A percentile compares a stretch with the other conserved stretches of the same genome.
Conservation (phyloP, 176 grass and related monocot species). For the Alloteropsis semialata region DNA sequence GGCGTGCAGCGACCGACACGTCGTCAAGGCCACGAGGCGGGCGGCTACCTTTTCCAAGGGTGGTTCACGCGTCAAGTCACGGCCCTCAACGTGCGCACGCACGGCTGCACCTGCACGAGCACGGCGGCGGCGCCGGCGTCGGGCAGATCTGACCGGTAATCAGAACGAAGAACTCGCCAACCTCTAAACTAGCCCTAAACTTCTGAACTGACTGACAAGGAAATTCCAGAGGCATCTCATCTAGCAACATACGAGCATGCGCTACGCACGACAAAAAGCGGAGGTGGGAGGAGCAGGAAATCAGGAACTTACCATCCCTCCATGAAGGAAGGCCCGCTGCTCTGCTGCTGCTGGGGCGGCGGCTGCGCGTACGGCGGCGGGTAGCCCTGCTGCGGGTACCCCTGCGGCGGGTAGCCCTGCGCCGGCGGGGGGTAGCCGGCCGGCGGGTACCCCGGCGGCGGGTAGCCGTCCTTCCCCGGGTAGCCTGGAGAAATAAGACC, state of each 20-base stretch:
- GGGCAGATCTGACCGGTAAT: conserved; percentile 19
- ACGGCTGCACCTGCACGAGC: neutral
- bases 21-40: neutral
- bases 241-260: neutral
- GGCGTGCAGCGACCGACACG: conserved; percentile 25
- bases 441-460: conserved; percentile 51
- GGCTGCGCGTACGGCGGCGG: conserved; percentile 60
- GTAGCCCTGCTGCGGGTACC: conserved; percentile 51
- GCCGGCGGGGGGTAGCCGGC: conserved; percentile 43
- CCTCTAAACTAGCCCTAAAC: neutral
- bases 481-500: conserved; percentile 42
- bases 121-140: neutral
- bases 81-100: neutral
- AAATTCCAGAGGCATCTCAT: neutral
- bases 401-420: conserved; percentile 49
- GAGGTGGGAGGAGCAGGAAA: neutral
- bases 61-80: conserved; percentile 33
- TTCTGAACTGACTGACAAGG: neutral
- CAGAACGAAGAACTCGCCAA: neutral
- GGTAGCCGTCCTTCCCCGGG: conserved; percentile 57
- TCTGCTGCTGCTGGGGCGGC: conserved; percentile 59
- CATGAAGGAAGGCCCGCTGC: conserved; percentile 66
- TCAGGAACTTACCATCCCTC: conserved; percentile 50
- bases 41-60: neutral
- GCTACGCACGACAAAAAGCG: neutral